A percentile compares a stretch with the other conserved stretches of the same genome.
These are phyloP conservation scores for Phaeophleospora eucalypticola DNA, from an alignment of 2,329 filamentous ascomycete species.

Conservation along the genomic window DNA sequence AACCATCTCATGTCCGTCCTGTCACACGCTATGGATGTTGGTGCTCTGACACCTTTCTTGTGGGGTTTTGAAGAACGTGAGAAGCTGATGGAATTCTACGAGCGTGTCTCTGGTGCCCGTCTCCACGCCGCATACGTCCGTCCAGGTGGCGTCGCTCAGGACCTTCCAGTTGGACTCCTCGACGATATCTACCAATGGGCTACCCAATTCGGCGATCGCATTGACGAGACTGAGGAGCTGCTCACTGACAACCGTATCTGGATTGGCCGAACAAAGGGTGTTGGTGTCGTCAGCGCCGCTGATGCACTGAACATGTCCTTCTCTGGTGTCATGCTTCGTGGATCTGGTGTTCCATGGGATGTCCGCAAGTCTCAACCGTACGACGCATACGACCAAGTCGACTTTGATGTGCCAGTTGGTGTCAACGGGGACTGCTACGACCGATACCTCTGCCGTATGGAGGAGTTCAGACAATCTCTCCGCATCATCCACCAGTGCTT, in stretches of 20 bases:
- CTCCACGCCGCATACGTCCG: constrained; percentile 96
- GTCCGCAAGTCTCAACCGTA: constrained; percentile 96
- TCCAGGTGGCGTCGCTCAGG: constrained; percentile 92
- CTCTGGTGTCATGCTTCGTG: constrained; percentile 94
- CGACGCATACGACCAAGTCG: constrained; percentile 95
- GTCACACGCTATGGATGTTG: constrained; percentile 98
- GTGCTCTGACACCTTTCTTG: constrained; percentile 93
- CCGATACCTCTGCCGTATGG: constrained; percentile 97
- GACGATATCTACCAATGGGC: constrained; percentile 99
- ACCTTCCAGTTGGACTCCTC: constrained; percentile 86
- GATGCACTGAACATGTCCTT: constrained; percentile 98
- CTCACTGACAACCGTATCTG: constrained; percentile 99
- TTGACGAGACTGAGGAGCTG: constrained; percentile 98
- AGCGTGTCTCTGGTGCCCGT: constrained; percentile 96
- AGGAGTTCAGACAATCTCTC: constrained; percentile 97
- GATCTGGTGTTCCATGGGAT: constrained; percentile 93
- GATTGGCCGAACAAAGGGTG: constrained; percentile 82
- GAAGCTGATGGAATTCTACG: constrained; percentile 99
- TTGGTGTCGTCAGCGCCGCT: constrained; percentile 84
- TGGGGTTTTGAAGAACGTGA: constrained; percentile 99
- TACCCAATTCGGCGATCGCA: constrained; percentile 95
- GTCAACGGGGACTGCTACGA: constrained; percentile 99
- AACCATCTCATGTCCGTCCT: constrained; percentile 98
- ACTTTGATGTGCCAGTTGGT: constrained; percentile 96
- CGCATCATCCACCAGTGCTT: constrained; percentile 98